Evolutionary conservation across 164 flowering plant species (phyloP).

Genomic region (Euptelea pleiosperma): DNA sequence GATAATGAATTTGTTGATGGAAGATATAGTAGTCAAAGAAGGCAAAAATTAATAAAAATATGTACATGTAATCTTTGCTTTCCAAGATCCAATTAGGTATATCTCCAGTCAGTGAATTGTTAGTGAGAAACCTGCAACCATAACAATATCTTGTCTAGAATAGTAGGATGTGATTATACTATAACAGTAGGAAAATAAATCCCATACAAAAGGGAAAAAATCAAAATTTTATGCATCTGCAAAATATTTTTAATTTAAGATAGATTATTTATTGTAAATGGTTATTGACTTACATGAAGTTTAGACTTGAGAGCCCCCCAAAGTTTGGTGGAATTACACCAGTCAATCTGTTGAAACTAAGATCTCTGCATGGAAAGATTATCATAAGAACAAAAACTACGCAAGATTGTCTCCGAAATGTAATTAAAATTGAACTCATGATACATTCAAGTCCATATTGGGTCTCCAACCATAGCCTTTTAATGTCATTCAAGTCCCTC

Average conservation of each 20-base stretch:
- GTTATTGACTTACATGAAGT: constrained; percentile 19
- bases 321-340: constrained; percentile 46
- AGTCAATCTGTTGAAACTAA: constrained; percentile 55
- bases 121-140: constrained; percentile 56
- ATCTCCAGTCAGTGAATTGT: constrained; percentile 58
- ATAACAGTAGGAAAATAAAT: too few relatives aligned
- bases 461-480: too few relatives aligned
- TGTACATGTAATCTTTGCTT: constrained; percentile 41
- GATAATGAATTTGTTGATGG: neutral
- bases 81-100: constrained; percentile 45
- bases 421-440: too few relatives aligned
- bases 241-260: too few relatives aligned
- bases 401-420: neutral
- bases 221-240: too few relatives aligned
- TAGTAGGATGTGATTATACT: too few relatives aligned
- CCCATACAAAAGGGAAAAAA: too few relatives aligned
- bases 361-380: constrained; percentile 38
- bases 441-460: too few relatives aligned
- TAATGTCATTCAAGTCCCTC: too few relatives aligned
- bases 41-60: constrained; percentile 10
- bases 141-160: neutral
- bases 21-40: neutral
- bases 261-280: neutral
- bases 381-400: neutral
- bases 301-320: constrained; percentile 9